Conservation (phyloP, 2,329 filamentous ascomycete genomes). For the Aspergillus brunneoviolaceus region DNA sequence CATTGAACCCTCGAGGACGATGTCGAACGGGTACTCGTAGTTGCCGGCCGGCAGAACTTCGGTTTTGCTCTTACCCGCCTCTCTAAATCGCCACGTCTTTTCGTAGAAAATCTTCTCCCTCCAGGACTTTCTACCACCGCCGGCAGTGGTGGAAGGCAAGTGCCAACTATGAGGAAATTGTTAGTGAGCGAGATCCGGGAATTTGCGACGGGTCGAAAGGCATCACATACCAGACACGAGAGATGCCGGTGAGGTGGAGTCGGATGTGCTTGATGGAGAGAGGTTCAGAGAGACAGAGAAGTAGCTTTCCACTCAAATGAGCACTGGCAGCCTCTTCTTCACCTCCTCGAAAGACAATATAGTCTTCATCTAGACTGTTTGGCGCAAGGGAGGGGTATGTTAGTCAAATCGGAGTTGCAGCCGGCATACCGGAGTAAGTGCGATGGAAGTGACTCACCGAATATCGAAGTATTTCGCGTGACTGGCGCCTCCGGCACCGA, state of each 20-base stretch:
- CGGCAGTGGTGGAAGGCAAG: conserved; percentile 37
- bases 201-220: background rate
- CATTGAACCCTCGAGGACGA: conserved; percentile 64
- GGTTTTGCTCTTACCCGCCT: conserved; percentile 47
- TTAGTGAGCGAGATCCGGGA: background rate
- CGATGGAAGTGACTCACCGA: conserved; percentile 35
- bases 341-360: conserved; percentile 73
- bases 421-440: conserved; percentile 13
- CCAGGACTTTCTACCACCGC: conserved; percentile 39
- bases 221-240: conserved; percentile 64
- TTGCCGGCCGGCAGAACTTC: conserved; percentile 69
- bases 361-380: conserved; percentile 70
- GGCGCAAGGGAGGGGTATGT: conserved; percentile 9
- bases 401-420: conserved; percentile 17
- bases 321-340: conserved; percentile 75
- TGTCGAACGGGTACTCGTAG: conserved; percentile 80
- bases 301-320: conserved; percentile 69
- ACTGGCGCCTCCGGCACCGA: conserved; percentile 43
- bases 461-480: conserved; percentile 53
- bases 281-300: conserved; percentile 69
- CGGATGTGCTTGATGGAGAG: conserved; percentile 72
- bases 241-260: conserved; percentile 68
- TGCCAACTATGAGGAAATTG: conserved; percentile 29
- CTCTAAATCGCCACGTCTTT: conserved; percentile 71
- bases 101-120: conserved; percentile 58